A percentile compares a stretch with the other conserved stretches of the same genome.
phyloP scores from a whole-genome alignment of 495 filamentous ascomycete genomes.

The Cladorrhinum samala region DNA sequence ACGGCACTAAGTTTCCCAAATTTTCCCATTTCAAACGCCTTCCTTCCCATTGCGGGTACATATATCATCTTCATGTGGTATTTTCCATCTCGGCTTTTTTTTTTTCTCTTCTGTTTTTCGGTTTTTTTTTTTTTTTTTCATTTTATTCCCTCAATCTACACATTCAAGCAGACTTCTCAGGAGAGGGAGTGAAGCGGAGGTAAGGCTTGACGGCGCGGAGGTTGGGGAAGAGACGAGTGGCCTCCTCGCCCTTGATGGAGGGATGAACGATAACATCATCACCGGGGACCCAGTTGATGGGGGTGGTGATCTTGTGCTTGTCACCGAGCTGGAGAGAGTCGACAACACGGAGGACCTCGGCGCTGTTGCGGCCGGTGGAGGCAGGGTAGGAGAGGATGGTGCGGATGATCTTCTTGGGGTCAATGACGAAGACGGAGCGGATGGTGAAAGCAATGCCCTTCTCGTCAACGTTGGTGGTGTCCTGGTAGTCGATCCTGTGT shows the following conservation, averaged over 20 bases:
- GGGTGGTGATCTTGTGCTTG: constrained; percentile 90
- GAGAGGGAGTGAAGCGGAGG: constrained; percentile 62
- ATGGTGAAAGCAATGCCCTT: constrained; percentile 99
- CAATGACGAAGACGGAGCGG: constrained; percentile 97
- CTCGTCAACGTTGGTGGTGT: constrained; percentile 77
- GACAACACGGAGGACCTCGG: constrained; percentile 90
- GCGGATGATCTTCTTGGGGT: constrained; percentile 96
- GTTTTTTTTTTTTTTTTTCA: background rate
- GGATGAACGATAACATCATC: constrained; percentile 97
- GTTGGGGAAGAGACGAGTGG: constrained; percentile 84
- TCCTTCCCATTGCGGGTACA: background rate
- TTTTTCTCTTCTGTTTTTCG: background rate
- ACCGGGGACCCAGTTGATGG: constrained; percentile 85
- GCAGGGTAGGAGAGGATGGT: constrained; percentile 95
- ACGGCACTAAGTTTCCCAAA: too few relatives aligned
- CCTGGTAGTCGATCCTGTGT: constrained; percentile 68
- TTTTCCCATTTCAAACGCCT: background rate
- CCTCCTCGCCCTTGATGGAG: constrained; percentile 75
- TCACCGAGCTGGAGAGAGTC: constrained; percentile 97
- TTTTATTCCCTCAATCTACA: background rate
- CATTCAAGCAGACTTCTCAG: constrained; percentile 30
- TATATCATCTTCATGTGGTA: background rate
- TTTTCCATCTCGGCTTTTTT: background rate
- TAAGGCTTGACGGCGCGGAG: constrained; percentile 95
- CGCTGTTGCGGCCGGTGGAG: constrained; percentile 93